Evolutionary conservation across 1,284 basidiomycete genomes (phyloP), one percentile per base, ranked within the genome.

Genomic region (Cryptococcus deneoformans): DNA sequence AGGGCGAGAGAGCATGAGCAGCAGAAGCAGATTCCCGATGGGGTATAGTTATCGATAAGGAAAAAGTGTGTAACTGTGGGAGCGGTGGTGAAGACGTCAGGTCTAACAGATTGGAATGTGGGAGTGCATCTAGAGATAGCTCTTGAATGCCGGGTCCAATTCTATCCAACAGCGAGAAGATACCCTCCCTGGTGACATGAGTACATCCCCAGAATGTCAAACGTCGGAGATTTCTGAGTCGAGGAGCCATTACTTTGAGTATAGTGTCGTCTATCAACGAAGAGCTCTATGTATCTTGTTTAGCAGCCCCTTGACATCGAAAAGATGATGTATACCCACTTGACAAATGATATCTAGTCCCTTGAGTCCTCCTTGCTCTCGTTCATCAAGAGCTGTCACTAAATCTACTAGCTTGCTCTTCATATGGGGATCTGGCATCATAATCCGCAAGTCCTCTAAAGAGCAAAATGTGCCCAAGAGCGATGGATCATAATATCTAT

Each of bases 371-470:
- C 68, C 67, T 5, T 37, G 40, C 0, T 47, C 24, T 5, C 71
- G 54, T 8, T 52, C 54, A 12, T 58, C 62, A 4, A 78, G 57
- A 3, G 46, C 48, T 8, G 50, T 44, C 0, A 69, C 34, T 0
- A 71, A 51, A n/a, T 58, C 56, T 5, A 63, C 48, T 10, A 78
- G 58, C 4, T 61, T 57, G 10, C 59, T 52, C 10, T 67, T 59
- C 36, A 71, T 63, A 11, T 47, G 52, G 16, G 63, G 51, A 61
- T 78, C 75, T 20, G 76, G 76, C 69, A 77, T 71, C 67, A 76
- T 74, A 14, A 78, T 64, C 6, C 72, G 52, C 34, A 78, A 54
- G 39, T 77, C 77, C 8, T 70, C 63, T 14, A 78, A 56, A 3
- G 59, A 48, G 1, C 60, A 42, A 56, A 72, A 63, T 6, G 34